Evolutionary conservation across 1,284 basidiomycete species (phyloP).

Genomic region (Wolfiporia cocos): DNA sequence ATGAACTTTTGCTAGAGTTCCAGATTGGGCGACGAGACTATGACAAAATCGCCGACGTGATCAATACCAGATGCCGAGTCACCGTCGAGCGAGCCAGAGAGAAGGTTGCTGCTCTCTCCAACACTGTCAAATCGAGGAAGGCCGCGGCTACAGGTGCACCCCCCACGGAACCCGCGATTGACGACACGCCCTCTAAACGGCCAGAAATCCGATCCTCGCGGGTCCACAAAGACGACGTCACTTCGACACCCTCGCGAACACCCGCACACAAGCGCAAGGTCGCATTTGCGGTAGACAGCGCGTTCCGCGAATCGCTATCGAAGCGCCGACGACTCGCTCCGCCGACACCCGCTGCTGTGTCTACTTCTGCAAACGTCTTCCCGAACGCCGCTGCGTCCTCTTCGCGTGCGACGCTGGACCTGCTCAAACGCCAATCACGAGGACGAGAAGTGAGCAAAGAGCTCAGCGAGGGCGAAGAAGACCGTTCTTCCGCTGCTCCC

Average conservation of each 20-base stretch:
- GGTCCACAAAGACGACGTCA: slow-evolving; percentile 17
- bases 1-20: slow-evolving; percentile 8
- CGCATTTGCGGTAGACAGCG: slow-evolving; percentile 18
- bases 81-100: slow-evolving; percentile 10
- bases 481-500: background rate
- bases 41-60: slow-evolving; percentile 15
- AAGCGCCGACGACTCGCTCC: slow-evolving; percentile 18
- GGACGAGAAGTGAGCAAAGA: background rate
- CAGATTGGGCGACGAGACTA: slow-evolving; percentile 13
- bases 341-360: slow-evolving; percentile 7
- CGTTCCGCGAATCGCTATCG: slow-evolving; percentile 20
- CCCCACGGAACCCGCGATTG: slow-evolving; percentile 13
- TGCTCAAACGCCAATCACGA: slow-evolving; percentile 3
- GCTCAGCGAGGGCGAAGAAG: background rate
- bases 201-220: no score
- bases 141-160: background rate
- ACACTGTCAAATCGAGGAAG: background rate
- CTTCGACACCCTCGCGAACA: slow-evolving; percentile 17
- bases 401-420: slow-evolving; percentile 7
- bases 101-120: slow-evolving; percentile 9
- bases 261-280: slow-evolving; percentile 25
- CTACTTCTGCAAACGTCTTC: no score
- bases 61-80: slow-evolving; percentile 14
- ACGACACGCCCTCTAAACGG: no score
- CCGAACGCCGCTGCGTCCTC: slow-evolving; percentile 3